phyloP scores from a whole-genome alignment of 805 yeast genomes.

The Wickerhamiella domercqiae region DNA sequence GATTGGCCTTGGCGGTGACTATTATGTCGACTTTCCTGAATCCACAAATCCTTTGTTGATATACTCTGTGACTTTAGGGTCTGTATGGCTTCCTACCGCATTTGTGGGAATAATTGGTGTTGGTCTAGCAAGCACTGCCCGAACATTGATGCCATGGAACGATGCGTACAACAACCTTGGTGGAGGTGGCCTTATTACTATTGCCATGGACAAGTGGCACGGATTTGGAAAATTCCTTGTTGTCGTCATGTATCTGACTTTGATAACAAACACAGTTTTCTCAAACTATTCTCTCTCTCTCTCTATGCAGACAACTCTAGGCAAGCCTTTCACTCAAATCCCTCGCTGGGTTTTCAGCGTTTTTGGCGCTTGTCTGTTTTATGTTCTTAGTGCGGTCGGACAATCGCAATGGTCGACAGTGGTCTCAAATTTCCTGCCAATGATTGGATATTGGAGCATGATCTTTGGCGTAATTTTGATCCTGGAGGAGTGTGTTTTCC shows the following conservation, averaged over 20 bases:
- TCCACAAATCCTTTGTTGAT: conserved; percentile 39
- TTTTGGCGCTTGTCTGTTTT: conserved; percentile 43
- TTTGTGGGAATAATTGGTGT: conserved; percentile 65
- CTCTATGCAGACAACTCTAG: conserved; percentile 48
- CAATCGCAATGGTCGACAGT: conserved; percentile 56
- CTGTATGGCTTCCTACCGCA: conserved; percentile 54
- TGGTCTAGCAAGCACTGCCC: conserved; percentile 52
- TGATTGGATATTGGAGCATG: conserved; percentile 85
- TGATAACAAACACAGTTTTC: conserved; percentile 67
- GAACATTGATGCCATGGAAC: conserved; percentile 30
- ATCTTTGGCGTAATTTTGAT: conserved; percentile 58
- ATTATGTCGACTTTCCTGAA: conserved; percentile 69
- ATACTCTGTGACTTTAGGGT: conserved; percentile 47
- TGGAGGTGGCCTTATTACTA: conserved; percentile 58
- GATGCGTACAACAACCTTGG: conserved; percentile 42
- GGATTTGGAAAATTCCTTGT: conserved; percentile 66
- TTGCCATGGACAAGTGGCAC: conserved; percentile 55
- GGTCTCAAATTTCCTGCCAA: conserved; percentile 68
- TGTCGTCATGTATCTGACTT: conserved; percentile 52
- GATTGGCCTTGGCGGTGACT: conserved; percentile 80
- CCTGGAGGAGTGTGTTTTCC: conserved; percentile 59
- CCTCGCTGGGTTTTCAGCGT: conserved; percentile 73
- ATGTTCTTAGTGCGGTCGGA: conserved; percentile 64
- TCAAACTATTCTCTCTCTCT: conserved; percentile 74
- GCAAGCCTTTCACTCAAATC: conserved; percentile 34